These are phyloP conservation scores for Vaccinium corymbosum DNA, from an alignment of 148 eudicot genomes.

Conservation along the genomic window DNA sequence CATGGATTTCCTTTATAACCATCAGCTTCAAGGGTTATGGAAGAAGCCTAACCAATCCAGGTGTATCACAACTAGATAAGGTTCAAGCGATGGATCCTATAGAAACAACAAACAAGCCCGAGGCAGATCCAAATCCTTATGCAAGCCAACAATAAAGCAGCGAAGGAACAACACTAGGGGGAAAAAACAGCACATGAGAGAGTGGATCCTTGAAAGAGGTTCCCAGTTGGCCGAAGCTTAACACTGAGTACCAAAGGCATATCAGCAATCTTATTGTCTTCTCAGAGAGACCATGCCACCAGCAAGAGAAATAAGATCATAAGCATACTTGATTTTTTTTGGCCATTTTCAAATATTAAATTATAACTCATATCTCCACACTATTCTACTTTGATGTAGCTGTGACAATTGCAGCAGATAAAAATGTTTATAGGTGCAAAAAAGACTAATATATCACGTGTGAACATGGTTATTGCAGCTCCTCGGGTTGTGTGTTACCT, in stretches of 20 bases:
- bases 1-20: background rate
- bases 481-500: slow-evolving; percentile 43
- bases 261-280: background rate
- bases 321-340: background rate
- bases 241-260: background rate
- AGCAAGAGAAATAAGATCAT: background rate
- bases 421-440: background rate
- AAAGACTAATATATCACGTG: background rate
- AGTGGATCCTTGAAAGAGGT: background rate
- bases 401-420: background rate
- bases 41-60: background rate
- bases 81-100: background rate
- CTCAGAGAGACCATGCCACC: background rate
- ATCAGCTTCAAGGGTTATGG: background rate
- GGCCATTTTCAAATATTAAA: background rate
- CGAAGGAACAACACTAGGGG: background rate
- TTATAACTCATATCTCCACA: background rate
- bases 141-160: background rate
- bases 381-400: background rate
- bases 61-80: background rate
- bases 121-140: background rate
- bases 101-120: background rate
- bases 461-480: background rate
- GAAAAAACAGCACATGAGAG: background rate
- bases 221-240: background rate